Evolutionary conservation across 768 basidiomycete genomes (phyloP), one percentile per base, ranked within the genome.

Genomic region (Panus rudis): DNA sequence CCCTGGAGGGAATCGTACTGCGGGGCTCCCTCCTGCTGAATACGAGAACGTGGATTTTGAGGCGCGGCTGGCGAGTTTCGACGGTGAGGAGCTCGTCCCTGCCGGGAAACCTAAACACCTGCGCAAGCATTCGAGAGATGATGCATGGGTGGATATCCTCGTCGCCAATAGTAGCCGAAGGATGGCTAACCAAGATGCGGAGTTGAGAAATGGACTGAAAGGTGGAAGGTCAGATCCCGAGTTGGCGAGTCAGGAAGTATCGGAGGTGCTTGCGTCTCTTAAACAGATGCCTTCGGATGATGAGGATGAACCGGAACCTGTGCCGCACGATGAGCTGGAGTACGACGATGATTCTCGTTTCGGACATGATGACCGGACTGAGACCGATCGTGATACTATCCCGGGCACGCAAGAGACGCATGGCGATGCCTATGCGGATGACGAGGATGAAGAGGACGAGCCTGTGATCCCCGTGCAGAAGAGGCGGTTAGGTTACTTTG

Each of bases 101-200:
- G 30, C 57, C n/a, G 25, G 16, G 11, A 47, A 53, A 31, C 66
- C 75, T 62, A 67, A 68, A 54, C 60, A 70, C 16, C 56, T 64
- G 28, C 62, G 60, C 17, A 45, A 71, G 38, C 62, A 72, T 27
- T 69, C 71, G 16, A 67, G 62, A 51, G 81, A 85, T 39, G 89
- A 91, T 54, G 85, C 86, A 4, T 90, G 89, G 87, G 86, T 91
- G 31, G 89, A 91, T 62, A 91, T 91, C 31, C 63, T 90, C 8
- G 86, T 91, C 2, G 79, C 78, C 33, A 74, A 59, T 12, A 75
- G 73, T 50, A 60, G 52, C 26, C 63, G 79, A 31, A 62, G 79
- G 31, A 60, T 81, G 56, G 71, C 57, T 1, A 73, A 69, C 6
- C 81, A 83, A 57, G 81, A 81, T 37, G 76, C 66, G 4, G 69